phyloP scores from a whole-genome alignment of 331 rosid genomes.

The Cucumis variabilis region DNA sequence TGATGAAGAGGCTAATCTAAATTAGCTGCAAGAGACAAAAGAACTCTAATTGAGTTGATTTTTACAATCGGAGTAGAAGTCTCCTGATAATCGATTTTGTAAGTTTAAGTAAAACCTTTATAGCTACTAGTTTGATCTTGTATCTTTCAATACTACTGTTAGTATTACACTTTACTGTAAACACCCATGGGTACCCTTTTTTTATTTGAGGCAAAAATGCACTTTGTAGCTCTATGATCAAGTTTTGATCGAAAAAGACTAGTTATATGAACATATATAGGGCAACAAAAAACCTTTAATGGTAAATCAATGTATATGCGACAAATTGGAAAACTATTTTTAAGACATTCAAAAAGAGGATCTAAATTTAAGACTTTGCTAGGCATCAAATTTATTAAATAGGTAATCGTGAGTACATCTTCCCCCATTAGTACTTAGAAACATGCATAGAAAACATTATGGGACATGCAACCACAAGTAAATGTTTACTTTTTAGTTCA shows the following conservation, averaged over 20 bases:
- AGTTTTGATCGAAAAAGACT: not conserved
- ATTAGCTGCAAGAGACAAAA: too few relatives aligned
- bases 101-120: too few relatives aligned
- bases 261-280: not conserved
- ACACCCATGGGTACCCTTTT: not conserved
- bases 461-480: not conserved
- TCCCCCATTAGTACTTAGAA: not conserved
- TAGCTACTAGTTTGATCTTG: too few relatives aligned
- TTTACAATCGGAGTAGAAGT: too few relatives aligned
- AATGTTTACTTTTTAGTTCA: not conserved
- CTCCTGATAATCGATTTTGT: too few relatives aligned
- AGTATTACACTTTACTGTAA: not conserved
- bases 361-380: not conserved
- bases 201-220: not conserved
- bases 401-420: not conserved
- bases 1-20: too few relatives aligned
- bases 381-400: not conserved
- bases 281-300: not conserved
- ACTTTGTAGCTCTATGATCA: not conserved
- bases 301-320: not conserved
- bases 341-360: not conserved
- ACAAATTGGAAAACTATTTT: not conserved
- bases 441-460: not conserved
- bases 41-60: too few relatives aligned
- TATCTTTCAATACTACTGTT: too few relatives aligned